These are phyloP conservation scores for Plicaturopsis crispa DNA, from an alignment of 768 basidiomycete species.

Conservation along the genomic window DNA sequence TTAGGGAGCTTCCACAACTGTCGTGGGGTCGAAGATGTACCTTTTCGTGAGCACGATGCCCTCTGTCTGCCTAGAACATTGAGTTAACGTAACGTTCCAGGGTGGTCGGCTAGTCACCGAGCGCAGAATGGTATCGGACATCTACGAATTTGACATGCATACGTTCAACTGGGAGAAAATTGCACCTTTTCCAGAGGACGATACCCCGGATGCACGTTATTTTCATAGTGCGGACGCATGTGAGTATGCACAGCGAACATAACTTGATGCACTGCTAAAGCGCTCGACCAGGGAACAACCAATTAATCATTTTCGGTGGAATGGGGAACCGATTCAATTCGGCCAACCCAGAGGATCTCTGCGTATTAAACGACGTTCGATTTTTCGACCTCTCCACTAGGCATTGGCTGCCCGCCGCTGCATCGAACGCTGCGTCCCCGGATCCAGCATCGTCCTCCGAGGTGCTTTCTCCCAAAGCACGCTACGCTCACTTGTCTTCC, in stretches of 20 bases:
- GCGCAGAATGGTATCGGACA: conserved; percentile 82
- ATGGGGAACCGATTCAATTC: conserved; percentile 81
- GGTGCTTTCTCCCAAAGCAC: conserved; percentile 63
- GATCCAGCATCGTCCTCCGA: conserved; percentile 32
- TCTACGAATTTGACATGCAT: conserved; percentile 84
- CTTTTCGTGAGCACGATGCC: conserved; percentile 60
- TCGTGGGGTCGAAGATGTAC: conserved; percentile 82
- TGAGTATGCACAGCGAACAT: conserved; percentile 22
- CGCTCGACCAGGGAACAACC: conserved; percentile 63
- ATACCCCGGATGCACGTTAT: conserved; percentile 78
- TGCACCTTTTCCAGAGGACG: conserved; percentile 50
- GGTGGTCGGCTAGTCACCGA: conserved; percentile 85
- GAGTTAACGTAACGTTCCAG: conserved; percentile 25
- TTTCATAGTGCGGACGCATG: conserved; percentile 92
- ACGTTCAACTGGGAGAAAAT: conserved; percentile 77
- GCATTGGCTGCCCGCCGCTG: conserved; percentile 57
- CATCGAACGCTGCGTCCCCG: conserved; percentile 20
- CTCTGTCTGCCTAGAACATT: not conserved
- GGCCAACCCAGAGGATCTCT: conserved; percentile 68
- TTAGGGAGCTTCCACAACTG: conserved; percentile 87
- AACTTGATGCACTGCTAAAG: conserved; percentile 9
- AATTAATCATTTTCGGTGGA: conserved; percentile 90
- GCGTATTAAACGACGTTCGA: conserved; percentile 89
- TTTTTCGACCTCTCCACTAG: conserved; percentile 72
- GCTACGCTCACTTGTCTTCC: conserved; percentile 92